Conservation (phyloP, 177 flowering plant species). For the Vitis hybrid region DNA sequence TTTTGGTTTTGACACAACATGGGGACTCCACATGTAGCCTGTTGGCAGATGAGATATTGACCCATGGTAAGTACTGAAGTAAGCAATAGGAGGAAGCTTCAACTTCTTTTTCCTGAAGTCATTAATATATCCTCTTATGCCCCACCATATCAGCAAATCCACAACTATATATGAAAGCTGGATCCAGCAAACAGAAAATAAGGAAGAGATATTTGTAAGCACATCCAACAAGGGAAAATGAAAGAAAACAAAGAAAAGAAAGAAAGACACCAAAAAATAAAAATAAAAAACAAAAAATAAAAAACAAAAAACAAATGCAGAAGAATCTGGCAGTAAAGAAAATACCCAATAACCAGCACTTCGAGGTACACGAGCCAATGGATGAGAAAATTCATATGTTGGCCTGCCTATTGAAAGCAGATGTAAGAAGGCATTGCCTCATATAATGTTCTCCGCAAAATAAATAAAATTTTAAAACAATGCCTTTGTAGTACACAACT, state of each 20-base stretch:
- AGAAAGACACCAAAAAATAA: neutral
- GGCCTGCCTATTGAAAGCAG: slow-evolving; percentile 80
- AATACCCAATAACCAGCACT: slow-evolving; percentile 92
- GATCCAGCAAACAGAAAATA: slow-evolving; percentile 15
- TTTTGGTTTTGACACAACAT: slow-evolving; percentile 85
- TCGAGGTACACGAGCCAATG: slow-evolving; percentile 87
- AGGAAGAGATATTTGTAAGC: slow-evolving; percentile 3
- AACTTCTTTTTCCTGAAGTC: slow-evolving; percentile 87
- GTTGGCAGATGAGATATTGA: slow-evolving; percentile 92
- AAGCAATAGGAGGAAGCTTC: slow-evolving; percentile 90
- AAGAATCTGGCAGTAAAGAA: slow-evolving; percentile 1
- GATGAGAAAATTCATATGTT: slow-evolving; percentile 90
- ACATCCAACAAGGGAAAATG: neutral
- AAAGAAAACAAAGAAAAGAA: neutral
- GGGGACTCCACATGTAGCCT: slow-evolving; percentile 97
- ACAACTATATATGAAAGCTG: slow-evolving; percentile 92
- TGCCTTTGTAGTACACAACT: neutral
- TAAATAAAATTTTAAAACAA: neutral
- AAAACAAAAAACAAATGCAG: too few relatives aligned
- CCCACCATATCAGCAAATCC: slow-evolving; percentile 92
- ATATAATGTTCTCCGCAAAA: neutral
- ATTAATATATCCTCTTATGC: slow-evolving; percentile 79
- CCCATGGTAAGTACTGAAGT: slow-evolving; percentile 82
- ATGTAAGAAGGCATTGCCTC: slow-evolving; percentile 39
- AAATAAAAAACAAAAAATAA: too few relatives aligned